Percentiles rank a stretch among this genome's conserved stretches.
phyloP scores from a whole-genome alignment of 345 rosid genomes.

The Noccaea bulbosa region DNA sequence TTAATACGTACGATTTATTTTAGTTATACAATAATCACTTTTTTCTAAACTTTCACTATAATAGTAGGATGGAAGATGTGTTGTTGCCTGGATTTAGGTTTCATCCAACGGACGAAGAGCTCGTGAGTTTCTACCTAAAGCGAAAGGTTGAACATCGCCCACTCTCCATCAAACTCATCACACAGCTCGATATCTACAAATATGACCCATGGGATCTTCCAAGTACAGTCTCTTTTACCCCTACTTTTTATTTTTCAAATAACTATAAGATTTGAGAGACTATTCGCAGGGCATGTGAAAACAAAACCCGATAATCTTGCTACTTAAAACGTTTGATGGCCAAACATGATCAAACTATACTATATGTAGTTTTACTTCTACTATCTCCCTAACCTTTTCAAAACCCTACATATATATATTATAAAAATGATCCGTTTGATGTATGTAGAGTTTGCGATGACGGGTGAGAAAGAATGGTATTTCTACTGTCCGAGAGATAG shows the following conservation, averaged over 20 bases:
- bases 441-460: slow-evolving; percentile 56
- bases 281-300: background rate
- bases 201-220: slow-evolving; percentile 94
- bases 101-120: slow-evolving; percentile 92
- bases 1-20: background rate
- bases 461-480: slow-evolving; percentile 85
- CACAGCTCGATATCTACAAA: slow-evolving; percentile 81
- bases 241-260: background rate
- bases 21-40: background rate
- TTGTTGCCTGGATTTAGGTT: slow-evolving; percentile 84
- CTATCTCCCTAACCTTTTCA: background rate
- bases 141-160: slow-evolving; percentile 71
- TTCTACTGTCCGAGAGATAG: slow-evolving; percentile 86
- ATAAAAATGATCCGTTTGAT: background rate
- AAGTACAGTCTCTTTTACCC: slow-evolving; percentile 45
- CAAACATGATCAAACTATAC: background rate
- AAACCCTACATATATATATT: background rate
- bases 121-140: slow-evolving; percentile 75
- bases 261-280: background rate
- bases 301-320: background rate
- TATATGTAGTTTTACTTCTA: background rate
- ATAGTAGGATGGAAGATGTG: slow-evolving; percentile 54
- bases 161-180: slow-evolving; percentile 71
- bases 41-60: background rate
- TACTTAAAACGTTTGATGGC: background rate